These are phyloP conservation scores for Phaeosphaeria sp. DNA, from an alignment of 2,329 filamentous ascomycete genomes.

Conservation along the genomic window DNA sequence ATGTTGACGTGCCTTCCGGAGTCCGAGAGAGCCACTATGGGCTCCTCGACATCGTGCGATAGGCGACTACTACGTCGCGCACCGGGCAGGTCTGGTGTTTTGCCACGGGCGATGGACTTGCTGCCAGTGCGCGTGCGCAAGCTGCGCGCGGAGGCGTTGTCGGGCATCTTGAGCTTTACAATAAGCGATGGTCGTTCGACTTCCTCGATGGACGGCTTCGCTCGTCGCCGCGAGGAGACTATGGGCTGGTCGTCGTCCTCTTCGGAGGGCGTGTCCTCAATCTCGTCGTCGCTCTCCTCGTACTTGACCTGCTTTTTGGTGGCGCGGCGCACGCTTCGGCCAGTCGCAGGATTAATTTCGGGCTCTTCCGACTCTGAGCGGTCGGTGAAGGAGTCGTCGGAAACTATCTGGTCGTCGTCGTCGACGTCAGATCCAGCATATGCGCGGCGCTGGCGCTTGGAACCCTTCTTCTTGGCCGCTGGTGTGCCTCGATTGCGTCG, in stretches of 20 bases:
- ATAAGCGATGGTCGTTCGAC: slow-evolving; percentile 45
- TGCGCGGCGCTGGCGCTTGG: slow-evolving; percentile 43
- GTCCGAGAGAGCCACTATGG: slow-evolving; percentile 64
- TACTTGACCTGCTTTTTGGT: slow-evolving; percentile 63
- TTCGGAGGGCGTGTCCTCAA: slow-evolving; percentile 48
- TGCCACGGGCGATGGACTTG: slow-evolving; percentile 45
- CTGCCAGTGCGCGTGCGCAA: slow-evolving; percentile 51
- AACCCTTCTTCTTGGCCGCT: slow-evolving; percentile 34
- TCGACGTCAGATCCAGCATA: slow-evolving; percentile 47
- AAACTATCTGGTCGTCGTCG: slow-evolving; percentile 57
- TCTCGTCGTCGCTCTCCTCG: slow-evolving; percentile 60
- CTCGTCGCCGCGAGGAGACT: slow-evolving; percentile 22
- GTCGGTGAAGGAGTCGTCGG: slow-evolving; percentile 52
- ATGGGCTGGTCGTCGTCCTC: slow-evolving; percentile 32
- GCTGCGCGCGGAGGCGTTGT: slow-evolving; percentile 25
- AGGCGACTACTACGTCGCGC: slow-evolving; percentile 65
- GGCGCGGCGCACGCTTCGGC: slow-evolving; percentile 62
- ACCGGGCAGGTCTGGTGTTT: slow-evolving; percentile 44
- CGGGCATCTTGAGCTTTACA: slow-evolving; percentile 50
- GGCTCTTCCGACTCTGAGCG: slow-evolving; percentile 53
- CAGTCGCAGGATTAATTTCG: slow-evolving; percentile 62
- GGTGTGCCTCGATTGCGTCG: slow-evolving; percentile 37
- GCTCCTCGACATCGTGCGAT: slow-evolving; percentile 63
- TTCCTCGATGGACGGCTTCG: slow-evolving; percentile 36
- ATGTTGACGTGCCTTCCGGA: slow-evolving; percentile 64